Conservation (phyloP, 768 basidiomycete genomes). For the Mycena epipterygia region DNA sequence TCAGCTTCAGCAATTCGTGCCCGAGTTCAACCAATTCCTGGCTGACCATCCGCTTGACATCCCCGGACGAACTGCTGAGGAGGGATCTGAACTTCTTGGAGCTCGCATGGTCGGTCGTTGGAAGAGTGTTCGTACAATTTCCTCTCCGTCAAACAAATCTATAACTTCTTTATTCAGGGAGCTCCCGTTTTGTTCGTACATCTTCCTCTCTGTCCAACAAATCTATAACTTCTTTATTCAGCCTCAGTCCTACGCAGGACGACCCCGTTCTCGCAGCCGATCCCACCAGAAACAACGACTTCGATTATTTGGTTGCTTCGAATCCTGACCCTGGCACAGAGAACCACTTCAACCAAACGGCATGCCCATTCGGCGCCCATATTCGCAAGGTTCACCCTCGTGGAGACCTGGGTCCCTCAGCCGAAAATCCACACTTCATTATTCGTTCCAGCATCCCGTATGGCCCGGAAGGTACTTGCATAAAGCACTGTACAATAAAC, state of each 20-base stretch:
- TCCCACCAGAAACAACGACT: slow-evolving; percentile 25
- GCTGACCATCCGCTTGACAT: slow-evolving; percentile 52
- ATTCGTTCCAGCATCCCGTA: slow-evolving; percentile 52
- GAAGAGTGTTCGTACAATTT: slow-evolving; percentile 56
- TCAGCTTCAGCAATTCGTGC: slow-evolving; percentile 35
- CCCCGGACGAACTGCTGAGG: slow-evolving; percentile 50
- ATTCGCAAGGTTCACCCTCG: slow-evolving; percentile 42
- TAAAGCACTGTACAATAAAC: background rate
- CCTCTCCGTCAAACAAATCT: background rate
- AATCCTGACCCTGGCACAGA: background rate
- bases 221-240: background rate
- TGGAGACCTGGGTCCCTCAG: slow-evolving; percentile 32
- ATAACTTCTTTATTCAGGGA: background rate
- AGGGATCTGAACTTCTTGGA: slow-evolving; percentile 64
- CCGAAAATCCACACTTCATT: slow-evolving; percentile 36
- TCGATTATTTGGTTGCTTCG: background rate
- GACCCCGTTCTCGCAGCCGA: slow-evolving; percentile 8
- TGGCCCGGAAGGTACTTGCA: slow-evolving; percentile 40
- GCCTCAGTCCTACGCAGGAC: background rate
- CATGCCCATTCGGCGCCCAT: slow-evolving; percentile 25
- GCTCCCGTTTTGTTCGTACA: slow-evolving; percentile 8
- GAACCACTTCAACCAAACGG: slow-evolving; percentile 11
- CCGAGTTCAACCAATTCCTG: slow-evolving; percentile 58
- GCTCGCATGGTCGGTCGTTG: slow-evolving; percentile 67
- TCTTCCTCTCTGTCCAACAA: background rate